Base-by-base conservation (phyloP, 441 rosid species). In the Erysimum cheiri region DNA sequence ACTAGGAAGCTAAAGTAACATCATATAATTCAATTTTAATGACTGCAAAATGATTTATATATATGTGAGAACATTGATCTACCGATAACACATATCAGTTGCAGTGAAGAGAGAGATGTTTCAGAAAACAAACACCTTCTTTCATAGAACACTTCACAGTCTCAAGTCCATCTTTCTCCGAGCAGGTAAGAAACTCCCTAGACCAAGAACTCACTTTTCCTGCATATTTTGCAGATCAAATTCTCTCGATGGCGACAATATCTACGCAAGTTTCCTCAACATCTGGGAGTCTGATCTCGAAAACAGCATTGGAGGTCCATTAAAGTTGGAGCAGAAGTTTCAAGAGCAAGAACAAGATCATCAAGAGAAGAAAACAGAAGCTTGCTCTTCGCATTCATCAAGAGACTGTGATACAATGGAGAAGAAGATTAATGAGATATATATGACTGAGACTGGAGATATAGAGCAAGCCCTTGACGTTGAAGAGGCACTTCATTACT, bases 401-500 rank as follows among this genome's bases (percentile, higher is more conserved):
- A 70, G 60, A 67, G 72, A 70, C 37, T 52, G 79, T 1, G 70
- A 65, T 58, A 79, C 70, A 41, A 64, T 96, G 70, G 92, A 89
- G 7, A 70, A 80, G 73, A 95, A 87, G 84, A 84, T 92, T 84
- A 89, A 86, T 64, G 87, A 88, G 60, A 44, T 90, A 75, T 95
- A 90, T 71, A 82, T 83, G 92, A 76, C 84, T 75, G 88, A 88
- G 66, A 80, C 64, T 14, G 82, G 88, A 60, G 90, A 92, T 72
- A 73, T 87, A 58, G 98, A 95, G 39, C 88, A 90, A 70, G 90
- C 83, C 9, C 67, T 95, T 77, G 99, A 95, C 71, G 83, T 92
- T 7, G 98, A 95, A 84, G 99, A 95, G 64, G 98, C 97, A 32
- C 77, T 92, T 22, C 98, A 89, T 73, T 92, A 92, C 75, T 92